Evolutionary conservation across 1,284 basidiomycete genomes (phyloP).

Genomic region (Mycosarcoma maydis): DNA sequence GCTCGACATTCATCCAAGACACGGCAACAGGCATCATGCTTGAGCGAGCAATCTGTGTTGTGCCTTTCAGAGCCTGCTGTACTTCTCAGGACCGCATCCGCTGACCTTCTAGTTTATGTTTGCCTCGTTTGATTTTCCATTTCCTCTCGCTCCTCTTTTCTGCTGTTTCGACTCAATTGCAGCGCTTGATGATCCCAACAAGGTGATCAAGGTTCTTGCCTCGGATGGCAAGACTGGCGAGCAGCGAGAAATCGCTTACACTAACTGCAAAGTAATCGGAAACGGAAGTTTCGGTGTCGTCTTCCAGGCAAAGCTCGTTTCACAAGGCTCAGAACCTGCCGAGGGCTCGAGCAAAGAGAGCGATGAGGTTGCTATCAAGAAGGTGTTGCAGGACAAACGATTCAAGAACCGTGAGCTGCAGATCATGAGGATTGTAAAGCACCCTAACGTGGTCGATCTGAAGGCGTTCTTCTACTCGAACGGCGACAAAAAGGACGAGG

Average conservation of each 20-base stretch:
- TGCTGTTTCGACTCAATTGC: not conserved
- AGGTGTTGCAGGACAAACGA: slow-evolving; percentile 98
- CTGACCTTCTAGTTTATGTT: not conserved
- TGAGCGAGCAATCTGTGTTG: too few species aligned
- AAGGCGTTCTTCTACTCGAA: slow-evolving; percentile 99
- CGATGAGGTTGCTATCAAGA: slow-evolving; percentile 94
- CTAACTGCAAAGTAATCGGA: slow-evolving; percentile 96
- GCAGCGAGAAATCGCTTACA: slow-evolving; percentile 88
- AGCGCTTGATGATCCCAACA: slow-evolving; percentile 84
- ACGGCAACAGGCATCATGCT: too few species aligned
- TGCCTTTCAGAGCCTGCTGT: too few species aligned
- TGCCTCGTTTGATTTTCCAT: not conserved
- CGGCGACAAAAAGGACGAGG: slow-evolving; percentile 99
- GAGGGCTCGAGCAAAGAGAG: slow-evolving; percentile 50
- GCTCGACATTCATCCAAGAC: too few species aligned
- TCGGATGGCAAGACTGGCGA: slow-evolving; percentile 93
- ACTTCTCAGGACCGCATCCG: too few species aligned
- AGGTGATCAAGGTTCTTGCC: slow-evolving; percentile 92
- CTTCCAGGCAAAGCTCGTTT: slow-evolving; percentile 77
- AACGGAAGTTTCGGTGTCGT: slow-evolving; percentile 99
- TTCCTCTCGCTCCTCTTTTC: not conserved
- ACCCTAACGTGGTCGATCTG: slow-evolving; percentile 98
- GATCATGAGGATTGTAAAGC: slow-evolving; percentile 97
- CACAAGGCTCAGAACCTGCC: slow-evolving; percentile 31
- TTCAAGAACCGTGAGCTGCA: slow-evolving; percentile 99